phyloP scores from a whole-genome alignment of 495 filamentous ascomycete genomes.

The Tuber melanosporum region DNA sequence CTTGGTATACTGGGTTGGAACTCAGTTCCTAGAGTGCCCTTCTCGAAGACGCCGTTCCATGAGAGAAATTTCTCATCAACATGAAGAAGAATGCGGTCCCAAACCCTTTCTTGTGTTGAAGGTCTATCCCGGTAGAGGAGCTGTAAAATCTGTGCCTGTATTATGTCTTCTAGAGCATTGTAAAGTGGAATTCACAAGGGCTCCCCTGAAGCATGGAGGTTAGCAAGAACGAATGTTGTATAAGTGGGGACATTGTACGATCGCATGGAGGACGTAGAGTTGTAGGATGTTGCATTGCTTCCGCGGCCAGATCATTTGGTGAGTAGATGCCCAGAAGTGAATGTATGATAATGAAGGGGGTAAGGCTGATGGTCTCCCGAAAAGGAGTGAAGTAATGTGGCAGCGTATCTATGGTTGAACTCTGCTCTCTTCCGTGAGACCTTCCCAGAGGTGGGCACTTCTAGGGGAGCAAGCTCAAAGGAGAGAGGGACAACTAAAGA shows the following conservation, averaged over 20 bases:
- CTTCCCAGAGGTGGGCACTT: not conserved
- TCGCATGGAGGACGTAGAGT: not conserved
- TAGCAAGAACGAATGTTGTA: not conserved
- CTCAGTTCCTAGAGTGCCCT: not conserved
- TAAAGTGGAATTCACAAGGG: not conserved
- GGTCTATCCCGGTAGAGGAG: not conserved
- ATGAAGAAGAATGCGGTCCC: not conserved
- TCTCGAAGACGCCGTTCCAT: not conserved
- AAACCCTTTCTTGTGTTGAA: not conserved
- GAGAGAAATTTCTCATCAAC: not conserved
- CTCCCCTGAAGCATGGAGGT: not conserved
- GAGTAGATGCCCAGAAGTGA: not conserved
- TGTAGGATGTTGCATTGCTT: not conserved
- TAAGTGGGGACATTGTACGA: not conserved
- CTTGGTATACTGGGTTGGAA: not conserved
- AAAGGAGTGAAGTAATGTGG: not conserved
- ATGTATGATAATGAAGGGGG: not conserved
- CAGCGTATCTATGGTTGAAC: not conserved
- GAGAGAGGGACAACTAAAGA: not conserved
- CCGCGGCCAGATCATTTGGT: not conserved
- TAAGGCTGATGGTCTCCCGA: not conserved
- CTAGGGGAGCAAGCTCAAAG: not conserved
- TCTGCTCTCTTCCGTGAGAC: not conserved
- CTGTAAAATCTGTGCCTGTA: not conserved
- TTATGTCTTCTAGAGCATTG: not conserved